A percentile compares a stretch with the other conserved stretches of the same genome.
phyloP scores from a whole-genome alignment of 2,329 filamentous ascomycete genomes.

The Colletotrichum somersetense region DNA sequence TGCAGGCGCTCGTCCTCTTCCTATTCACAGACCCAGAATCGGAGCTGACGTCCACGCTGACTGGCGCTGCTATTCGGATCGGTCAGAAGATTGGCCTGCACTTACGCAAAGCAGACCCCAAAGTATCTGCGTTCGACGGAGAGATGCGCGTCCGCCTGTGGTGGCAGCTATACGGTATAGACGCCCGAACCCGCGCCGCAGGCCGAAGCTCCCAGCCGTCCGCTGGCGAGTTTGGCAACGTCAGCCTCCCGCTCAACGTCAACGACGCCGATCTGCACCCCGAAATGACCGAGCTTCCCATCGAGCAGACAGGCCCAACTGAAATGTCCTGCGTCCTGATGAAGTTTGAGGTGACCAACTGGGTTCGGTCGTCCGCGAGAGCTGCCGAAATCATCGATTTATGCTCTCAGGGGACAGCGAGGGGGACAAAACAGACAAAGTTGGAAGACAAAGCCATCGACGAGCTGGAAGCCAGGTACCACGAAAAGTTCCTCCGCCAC shows the following conservation, averaged over 20 bases:
- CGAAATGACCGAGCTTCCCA: conserved; percentile 60
- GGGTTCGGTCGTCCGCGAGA: conserved; percentile 45
- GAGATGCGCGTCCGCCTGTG: conserved; percentile 49
- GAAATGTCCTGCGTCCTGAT: conserved; percentile 62
- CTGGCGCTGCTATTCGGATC: conserved; percentile 43
- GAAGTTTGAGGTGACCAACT: conserved; percentile 49
- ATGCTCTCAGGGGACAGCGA: conserved; percentile 16
- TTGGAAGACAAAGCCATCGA: conserved; percentile 45
- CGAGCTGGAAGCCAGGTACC: conserved; percentile 47
- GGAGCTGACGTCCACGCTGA: conserved; percentile 46
- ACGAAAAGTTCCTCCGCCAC: conserved; percentile 43
- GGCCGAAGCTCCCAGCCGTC: conserved; percentile 30
- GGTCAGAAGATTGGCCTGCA: conserved; percentile 48
- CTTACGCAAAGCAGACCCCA: conserved; percentile 30
- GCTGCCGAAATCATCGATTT: conserved; percentile 43
- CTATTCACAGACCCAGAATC: conserved; percentile 48
- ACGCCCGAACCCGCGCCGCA: conserved; percentile 39
- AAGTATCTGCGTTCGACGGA: conserved; percentile 44
- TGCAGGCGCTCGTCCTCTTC: conserved; percentile 49
- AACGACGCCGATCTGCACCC: conserved; percentile 68
- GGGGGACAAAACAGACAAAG: conserved; percentile 23
- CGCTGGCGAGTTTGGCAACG: conserved; percentile 48
- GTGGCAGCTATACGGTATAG: conserved; percentile 47
- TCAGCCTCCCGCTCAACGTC: conserved; percentile 67
- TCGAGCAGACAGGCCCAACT: conserved; percentile 62